These are phyloP conservation scores for Solanum aculeatissimum DNA, from an alignment of 305 asterid species.

Conservation along the genomic window DNA sequence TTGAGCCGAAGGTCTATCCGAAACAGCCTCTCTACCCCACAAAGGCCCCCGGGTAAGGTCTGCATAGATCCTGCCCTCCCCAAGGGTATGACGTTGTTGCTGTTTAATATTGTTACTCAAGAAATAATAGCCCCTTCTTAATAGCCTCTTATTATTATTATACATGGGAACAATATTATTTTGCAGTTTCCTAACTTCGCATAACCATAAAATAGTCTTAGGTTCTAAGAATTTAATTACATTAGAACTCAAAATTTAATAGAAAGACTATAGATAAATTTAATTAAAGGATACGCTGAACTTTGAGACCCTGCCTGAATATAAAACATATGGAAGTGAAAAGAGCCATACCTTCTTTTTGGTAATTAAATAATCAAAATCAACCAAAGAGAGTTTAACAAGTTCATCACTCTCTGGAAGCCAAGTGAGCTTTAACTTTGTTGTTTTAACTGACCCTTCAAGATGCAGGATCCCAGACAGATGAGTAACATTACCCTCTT, in stretches of 20 bases:
- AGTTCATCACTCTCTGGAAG: constrained; percentile 64
- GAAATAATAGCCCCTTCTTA: neutral
- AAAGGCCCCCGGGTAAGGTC: neutral
- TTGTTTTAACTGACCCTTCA: constrained; percentile 79
- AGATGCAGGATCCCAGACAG: constrained; percentile 73
- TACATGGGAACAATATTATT: neutral
- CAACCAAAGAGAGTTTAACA: constrained; percentile 50
- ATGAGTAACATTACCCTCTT: constrained; percentile 49
- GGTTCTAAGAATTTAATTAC: neutral
- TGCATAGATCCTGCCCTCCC: neutral
- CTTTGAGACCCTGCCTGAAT: neutral
- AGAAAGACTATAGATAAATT: neutral
- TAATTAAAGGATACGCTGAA: neutral
- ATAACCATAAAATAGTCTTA: neutral
- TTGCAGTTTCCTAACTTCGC: neutral
- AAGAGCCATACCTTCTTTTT: constrained; percentile 67
- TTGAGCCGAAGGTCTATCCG: neutral
- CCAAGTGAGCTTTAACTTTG: constrained; percentile 98
- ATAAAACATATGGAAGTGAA: neutral
- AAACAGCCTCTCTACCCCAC: neutral
- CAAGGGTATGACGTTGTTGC: neutral
- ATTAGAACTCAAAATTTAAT: neutral
- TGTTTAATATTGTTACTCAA: neutral
- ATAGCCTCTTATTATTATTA: neutral
- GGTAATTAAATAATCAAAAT: constrained; percentile 76